Base-by-base conservation (phyloP, 2,329 filamentous ascomycete species). In the Phyllosticta paracitricarpa region DNA sequence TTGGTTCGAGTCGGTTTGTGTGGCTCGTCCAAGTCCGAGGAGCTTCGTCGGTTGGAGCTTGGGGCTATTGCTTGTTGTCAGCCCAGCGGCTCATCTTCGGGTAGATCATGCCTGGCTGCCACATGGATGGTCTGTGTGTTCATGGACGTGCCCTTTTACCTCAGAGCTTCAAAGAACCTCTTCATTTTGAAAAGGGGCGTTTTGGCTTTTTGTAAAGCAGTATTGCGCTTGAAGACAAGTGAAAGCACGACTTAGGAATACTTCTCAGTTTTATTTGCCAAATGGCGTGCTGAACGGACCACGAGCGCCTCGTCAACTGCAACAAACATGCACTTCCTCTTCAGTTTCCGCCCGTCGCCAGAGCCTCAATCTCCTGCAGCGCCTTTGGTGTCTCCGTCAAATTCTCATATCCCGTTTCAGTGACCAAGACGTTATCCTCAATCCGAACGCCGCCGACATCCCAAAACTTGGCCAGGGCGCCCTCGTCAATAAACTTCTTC, bases 391-490 rank as follows among this genome's bases (percentile, higher is more conserved):
- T 88, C 1, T 82, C 81, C 1, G 91, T 95, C 71, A 97, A 70
- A 70, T 96, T 95, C 75, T 97, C 91, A 68, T 85, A 85, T 0
- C 92, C 91, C 25, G 83, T 78, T 63, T 87, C 80, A 1, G 88
- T 94, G 56, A 97, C 85, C 24, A 94, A 79, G 51, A 97, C 82
- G 72, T 93, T 89, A 70, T 97, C 91, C 76, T 99, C 94, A 64
- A 97, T 95, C 55, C 94, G 83, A 26, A 96, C 91, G 35, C 94
- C 94, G 17, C 93, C 94, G 0, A 97, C 87, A 26, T 76, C 77
- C 78, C 89, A 93, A 72, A 88, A 93, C 64, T 77, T 78, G 63
- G 86, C 84, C 56, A 94, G 75, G 4, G 87, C 81, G 4, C 79
- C 77, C 65, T 77, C 76, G 73, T 92, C 81, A 68, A 94, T 86